phyloP scores from a whole-genome alignment of 768 basidiomycete species.

The Termitomyces sp. region DNA sequence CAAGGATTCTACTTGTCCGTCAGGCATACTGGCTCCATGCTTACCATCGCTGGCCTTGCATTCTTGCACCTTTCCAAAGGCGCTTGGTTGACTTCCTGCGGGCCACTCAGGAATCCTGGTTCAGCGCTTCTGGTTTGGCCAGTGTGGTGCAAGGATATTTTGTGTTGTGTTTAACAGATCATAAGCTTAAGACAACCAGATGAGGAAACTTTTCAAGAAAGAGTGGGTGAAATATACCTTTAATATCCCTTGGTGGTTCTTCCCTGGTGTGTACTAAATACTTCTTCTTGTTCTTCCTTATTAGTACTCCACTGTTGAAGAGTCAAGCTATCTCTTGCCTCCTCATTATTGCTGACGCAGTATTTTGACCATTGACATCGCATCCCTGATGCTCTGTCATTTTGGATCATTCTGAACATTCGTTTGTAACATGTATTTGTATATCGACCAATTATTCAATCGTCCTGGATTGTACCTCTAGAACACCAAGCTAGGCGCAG shows the following conservation, averaged over 20 bases:
- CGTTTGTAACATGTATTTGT: too few species aligned
- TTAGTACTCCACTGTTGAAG: too few species aligned
- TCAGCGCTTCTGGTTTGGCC: slow-evolving; percentile 24
- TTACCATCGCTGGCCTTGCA: slow-evolving; percentile 36
- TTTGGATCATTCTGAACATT: too few species aligned
- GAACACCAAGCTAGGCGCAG: too few species aligned
- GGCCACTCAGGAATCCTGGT: slow-evolving; percentile 21
- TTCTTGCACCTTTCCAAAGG: slow-evolving; percentile 37
- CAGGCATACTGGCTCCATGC: slow-evolving; percentile 45
- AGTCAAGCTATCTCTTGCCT: too few species aligned
- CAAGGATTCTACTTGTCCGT: slow-evolving; percentile 40
- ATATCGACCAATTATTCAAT: too few species aligned
- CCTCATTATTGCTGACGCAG: too few species aligned
- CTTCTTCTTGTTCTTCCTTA: too few species aligned
- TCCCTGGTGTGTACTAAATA: slow-evolving; percentile 38
- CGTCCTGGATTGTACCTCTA: too few species aligned
- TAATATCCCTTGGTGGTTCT: slow-evolving; percentile 41
- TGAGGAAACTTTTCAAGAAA: slow-evolving; percentile 36
- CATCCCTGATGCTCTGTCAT: too few species aligned
- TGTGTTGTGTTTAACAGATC: slow-evolving; percentile 41
- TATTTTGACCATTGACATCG: too few species aligned
- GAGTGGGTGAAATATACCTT: slow-evolving; percentile 45
- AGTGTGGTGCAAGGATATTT: slow-evolving; percentile 41
- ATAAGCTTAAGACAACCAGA: slow-evolving; percentile 43
- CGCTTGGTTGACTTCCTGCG: slow-evolving; percentile 35